Percentiles rank a stretch among this genome's conserved stretches.
phyloP scores from a whole-genome alignment of 768 basidiomycete species.

The Suillus subaureus region DNA sequence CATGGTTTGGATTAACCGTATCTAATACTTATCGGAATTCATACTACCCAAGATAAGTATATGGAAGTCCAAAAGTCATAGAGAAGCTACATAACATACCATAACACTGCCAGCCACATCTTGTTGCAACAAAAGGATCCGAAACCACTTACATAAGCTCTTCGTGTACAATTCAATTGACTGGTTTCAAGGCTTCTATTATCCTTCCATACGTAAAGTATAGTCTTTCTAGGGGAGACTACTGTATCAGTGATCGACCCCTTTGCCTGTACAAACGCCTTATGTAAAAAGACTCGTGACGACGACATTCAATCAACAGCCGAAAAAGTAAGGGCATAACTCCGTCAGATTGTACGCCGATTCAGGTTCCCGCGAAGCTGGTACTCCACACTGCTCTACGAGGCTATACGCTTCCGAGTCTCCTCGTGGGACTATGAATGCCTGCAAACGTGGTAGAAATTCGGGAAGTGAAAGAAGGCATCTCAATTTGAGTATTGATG shows the following conservation, averaged over 20 bases:
- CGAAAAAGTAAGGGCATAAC: not conserved
- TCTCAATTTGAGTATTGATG: not conserved
- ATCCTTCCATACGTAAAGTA: not conserved
- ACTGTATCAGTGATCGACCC: not conserved
- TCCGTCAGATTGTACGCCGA: not conserved
- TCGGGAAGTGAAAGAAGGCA: conserved; percentile 1
- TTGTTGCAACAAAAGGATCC: too few species aligned
- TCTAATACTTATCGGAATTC: not conserved
- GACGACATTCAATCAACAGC: not conserved
- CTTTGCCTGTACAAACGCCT: conserved; percentile 5
- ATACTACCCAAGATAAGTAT: too few species aligned
- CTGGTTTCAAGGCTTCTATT: not conserved
- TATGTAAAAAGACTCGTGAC: not conserved
- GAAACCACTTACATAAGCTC: not conserved
- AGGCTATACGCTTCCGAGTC: not conserved
- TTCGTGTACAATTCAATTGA: not conserved
- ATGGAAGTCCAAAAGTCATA: not conserved
- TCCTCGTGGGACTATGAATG: not conserved
- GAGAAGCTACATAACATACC: not conserved
- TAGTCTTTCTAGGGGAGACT: not conserved
- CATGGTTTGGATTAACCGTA: conserved; percentile 6
- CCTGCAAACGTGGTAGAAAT: not conserved
- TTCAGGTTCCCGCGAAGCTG: conserved; percentile 2
- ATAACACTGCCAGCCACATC: not conserved
- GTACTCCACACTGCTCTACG: too few species aligned